phyloP scores from a whole-genome alignment of 73 alveolate species.

The Paramecium biaurelia region DNA sequence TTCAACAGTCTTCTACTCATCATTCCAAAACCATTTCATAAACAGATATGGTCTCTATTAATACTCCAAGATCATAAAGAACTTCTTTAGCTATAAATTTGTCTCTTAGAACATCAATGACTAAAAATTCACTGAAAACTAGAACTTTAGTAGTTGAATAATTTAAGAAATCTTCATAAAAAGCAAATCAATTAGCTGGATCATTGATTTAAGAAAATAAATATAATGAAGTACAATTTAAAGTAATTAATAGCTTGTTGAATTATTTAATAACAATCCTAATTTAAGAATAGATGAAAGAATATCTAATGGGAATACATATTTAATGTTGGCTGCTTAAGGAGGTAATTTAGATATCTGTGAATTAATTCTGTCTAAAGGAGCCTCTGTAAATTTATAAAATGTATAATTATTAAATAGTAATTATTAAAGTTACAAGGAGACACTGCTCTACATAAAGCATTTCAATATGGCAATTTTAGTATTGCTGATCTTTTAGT shows the following conservation, averaged over 20 bases:
- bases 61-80: neutral
- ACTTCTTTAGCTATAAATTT: neutral
- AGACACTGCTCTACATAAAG: neutral
- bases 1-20: neutral
- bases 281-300: neutral
- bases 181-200: neutral
- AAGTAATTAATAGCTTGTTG: neutral
- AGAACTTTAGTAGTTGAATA: neutral
- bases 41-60: neutral
- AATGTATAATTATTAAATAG: neutral
- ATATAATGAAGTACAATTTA: neutral
- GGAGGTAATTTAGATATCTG: neutral
- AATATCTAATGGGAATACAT: neutral
- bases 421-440: neutral
- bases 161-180: neutral
- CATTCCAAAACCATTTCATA: neutral
- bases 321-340: constrained; percentile 24
- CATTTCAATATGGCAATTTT: neutral
- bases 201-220: neutral
- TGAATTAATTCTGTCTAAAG: constrained; percentile 1
- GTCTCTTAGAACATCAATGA: neutral
- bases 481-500: neutral
- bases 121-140: neutral
- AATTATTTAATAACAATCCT: constrained; percentile 6
- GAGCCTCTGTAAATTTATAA: neutral